These are phyloP conservation scores for Auricularia cornea DNA, from an alignment of 768 basidiomycete species.

Conservation along the genomic window DNA sequence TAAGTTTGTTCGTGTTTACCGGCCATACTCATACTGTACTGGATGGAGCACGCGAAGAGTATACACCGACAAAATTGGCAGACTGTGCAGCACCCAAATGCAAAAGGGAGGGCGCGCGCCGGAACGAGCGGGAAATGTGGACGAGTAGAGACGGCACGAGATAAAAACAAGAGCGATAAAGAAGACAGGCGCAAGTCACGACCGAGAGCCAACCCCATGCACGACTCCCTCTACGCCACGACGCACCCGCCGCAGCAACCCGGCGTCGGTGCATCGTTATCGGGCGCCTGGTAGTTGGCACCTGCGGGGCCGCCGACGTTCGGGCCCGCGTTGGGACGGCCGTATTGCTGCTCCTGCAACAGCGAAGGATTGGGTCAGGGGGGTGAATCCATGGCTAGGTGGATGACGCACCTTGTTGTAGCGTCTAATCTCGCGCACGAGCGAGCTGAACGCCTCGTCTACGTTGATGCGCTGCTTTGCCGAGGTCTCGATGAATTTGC, in stretches of 20 bases:
- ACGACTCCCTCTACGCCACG: constrained; percentile 29
- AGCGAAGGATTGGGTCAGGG: background rate
- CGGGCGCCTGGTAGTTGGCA: constrained; percentile 40
- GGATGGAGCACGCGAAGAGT: background rate
- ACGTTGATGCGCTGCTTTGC: constrained; percentile 96
- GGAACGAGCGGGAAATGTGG: background rate
- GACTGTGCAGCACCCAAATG: background rate
- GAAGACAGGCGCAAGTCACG: background rate
- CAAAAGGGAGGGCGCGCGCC: background rate
- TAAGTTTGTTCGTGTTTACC: background rate
- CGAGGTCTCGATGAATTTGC: constrained; percentile 93
- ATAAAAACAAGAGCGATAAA: background rate
- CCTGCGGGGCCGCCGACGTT: constrained; percentile 36
- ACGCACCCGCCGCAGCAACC: constrained; percentile 69
- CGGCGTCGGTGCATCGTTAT: constrained; percentile 30
- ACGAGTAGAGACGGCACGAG: background rate
- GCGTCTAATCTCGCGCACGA: constrained; percentile 88
- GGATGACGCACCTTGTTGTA: constrained; percentile 70
- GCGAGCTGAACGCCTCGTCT: constrained; percentile 88
- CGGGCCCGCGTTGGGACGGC: constrained; percentile 41
- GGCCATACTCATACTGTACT: background rate
- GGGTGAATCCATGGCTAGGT: background rate
- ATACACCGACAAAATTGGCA: background rate
- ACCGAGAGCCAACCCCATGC: background rate
- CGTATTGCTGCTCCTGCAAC: constrained; percentile 65